These are phyloP conservation scores for Phoma herbarum DNA, from an alignment of 2,329 filamentous ascomycete genomes.

Conservation along the genomic window DNA sequence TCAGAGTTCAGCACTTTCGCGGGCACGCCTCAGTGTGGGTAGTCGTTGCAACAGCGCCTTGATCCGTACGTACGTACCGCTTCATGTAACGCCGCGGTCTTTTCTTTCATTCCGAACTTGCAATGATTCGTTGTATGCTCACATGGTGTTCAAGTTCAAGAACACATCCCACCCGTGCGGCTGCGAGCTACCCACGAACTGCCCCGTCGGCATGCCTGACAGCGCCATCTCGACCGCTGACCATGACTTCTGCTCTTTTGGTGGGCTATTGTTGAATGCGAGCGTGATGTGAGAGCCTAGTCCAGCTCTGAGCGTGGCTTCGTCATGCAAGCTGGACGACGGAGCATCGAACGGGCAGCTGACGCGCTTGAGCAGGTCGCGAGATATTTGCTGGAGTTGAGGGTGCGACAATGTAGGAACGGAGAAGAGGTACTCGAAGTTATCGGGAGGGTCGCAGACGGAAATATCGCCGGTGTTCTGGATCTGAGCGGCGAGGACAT, in stretches of 20 bases:
- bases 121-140: not conserved
- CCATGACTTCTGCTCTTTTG: not conserved
- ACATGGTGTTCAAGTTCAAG: not conserved
- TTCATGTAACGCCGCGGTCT: too few species aligned
- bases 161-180: not conserved
- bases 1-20: too few species aligned
- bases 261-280: not conserved
- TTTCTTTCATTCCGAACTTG: too few species aligned
- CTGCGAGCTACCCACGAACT: not conserved
- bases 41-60: too few species aligned
- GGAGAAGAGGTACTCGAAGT: not conserved
- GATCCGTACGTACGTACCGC: too few species aligned
- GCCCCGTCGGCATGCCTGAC: not conserved
- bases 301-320: not conserved
- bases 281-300: not conserved
- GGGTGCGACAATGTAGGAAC: not conserved
- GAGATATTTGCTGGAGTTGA: not conserved
- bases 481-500: not conserved
- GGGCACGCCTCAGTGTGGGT: too few species aligned
- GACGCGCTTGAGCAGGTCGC: not conserved
- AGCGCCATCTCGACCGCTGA: not conserved
- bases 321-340: not conserved
- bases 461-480: too few species aligned
- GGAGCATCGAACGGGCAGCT: not conserved
- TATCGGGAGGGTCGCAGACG: not conserved